Base-by-base conservation (phyloP, 169 alveolate species). In the Plasmodium vivax region DNA sequence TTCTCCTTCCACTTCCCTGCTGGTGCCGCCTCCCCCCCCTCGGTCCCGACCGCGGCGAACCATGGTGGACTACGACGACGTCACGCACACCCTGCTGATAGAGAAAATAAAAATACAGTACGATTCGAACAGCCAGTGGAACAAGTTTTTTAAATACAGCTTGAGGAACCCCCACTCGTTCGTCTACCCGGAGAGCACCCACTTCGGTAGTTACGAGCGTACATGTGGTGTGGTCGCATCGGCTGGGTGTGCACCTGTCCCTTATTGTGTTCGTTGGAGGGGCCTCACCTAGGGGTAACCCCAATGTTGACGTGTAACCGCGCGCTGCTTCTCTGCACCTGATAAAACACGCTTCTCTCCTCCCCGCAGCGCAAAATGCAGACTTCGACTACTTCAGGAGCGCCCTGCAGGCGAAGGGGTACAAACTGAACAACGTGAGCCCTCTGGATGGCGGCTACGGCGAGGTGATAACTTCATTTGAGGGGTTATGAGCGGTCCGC, bases 31-130 rank as follows among this genome's bases (percentile, higher is more conserved):
- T 36, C 54, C 43, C 19, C 51, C 51, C 14, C 34, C 41, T 34
- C 14, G 14, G 16, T 79, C 34, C 5, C 19, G 8, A 19, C 62
- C 2, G 62, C 68, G 47, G 3, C 32, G 75, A 58, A 83, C 56
- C 14, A 87, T 87, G 93, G 93, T 87, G 93, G 81, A 54, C 43
- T 87, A 87, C 68, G 93, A 87, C 62, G 93, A 87, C 68, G 58
- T 87, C 43, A 87, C 93, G 3, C 93, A 87, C 32, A 87, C 93
- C 14, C 30, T 87, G 14, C 30, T 87, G 38, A 87, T 87, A 54
- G 85, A 87, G 8, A 38, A 74, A 45, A 87, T 87, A 75, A 87
- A 87, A 77, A 87, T 87, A 47, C 85, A 87, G 43, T 87, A 87
- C 58, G 93, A 87, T 34, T 87, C 93, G 16, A 87, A 56, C 0